Evolutionary conservation across 2,329 filamentous ascomycete genomes (phyloP), one percentile per base, ranked within the genome.

Genomic region (Nemania bipapillata): DNA sequence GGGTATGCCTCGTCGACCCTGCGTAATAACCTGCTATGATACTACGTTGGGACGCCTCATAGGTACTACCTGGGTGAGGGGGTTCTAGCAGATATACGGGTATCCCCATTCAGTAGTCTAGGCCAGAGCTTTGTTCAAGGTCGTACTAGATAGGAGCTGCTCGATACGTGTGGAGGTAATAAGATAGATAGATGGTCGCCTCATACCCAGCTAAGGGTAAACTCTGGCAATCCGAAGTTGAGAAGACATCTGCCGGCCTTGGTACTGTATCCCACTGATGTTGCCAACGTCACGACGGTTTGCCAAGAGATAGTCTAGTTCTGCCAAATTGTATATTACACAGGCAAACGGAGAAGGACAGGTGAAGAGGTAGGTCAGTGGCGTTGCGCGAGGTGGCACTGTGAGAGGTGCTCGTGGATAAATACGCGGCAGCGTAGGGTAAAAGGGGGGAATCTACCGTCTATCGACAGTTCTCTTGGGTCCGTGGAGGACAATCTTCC

Each of bases 381-480:
- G 58, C 63, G 55, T 32, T 47, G 32, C 50, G 53, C 30, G 37
- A 63, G 66, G 63, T 69, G 63, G 40, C 63, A 67, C 66, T 59
- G 65, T 68, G 63, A 69, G 65, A 70, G 68, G 66, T 56, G 52
- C 32, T 60, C 69, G 66, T 72, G 70, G 70, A 70, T 72, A 71
- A 72, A 71, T 72, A 68, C 64, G 57, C 54, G 66, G 64, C 63
- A 65, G 59, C 69, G 66, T 70, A 68, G 70, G 70, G 70, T 70
- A 72, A 68, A 71, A 62, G 66, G 69, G 70, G 49, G 24, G 62
- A 55, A 68, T 65, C 50, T 65, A 63, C 55, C 26, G 50, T 53
- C 55, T 53, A 56, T 62, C 37, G 35, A 52, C 35, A 17, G 24
- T 64, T 64, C 45, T 40, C 49, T 67, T 32, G 26, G 26, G 45